Conservation (phyloP, 1,139 yeast species). For the Blastobotrys proliferans region DNA sequence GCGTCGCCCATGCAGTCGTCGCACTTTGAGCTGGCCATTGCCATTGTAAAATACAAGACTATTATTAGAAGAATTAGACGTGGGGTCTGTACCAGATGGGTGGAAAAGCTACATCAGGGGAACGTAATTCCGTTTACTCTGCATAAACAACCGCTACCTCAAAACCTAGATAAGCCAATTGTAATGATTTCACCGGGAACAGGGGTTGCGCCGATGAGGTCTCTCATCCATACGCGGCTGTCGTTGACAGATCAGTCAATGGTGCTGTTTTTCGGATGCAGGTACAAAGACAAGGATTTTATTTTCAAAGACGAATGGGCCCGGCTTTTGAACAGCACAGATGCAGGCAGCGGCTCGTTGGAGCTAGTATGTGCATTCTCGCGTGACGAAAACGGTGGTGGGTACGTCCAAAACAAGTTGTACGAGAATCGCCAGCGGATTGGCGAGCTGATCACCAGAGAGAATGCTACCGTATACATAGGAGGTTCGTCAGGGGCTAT, state of each 20-base stretch:
- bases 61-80: conserved; percentile 67
- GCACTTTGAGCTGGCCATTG: conserved; percentile 64
- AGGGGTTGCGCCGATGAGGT: conserved; percentile 85
- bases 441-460: conserved; percentile 49
- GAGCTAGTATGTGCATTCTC: conserved; percentile 57
- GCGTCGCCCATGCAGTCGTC: conserved; percentile 45
- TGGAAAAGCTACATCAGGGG: conserved; percentile 47
- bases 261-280: conserved; percentile 68
- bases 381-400: conserved; percentile 33
- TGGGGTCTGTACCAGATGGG: conserved; percentile 83
- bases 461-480: conserved; percentile 60
- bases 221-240: conserved; percentile 43
- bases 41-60: conserved; percentile 83
- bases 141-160: conserved; percentile 39
- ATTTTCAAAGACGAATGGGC: conserved; percentile 58
- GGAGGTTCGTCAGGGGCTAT: conserved; percentile 94
- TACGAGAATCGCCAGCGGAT: conserved; percentile 48
- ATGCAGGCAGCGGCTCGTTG: conserved; percentile 16
- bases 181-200: conserved; percentile 86
- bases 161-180: conserved; percentile 45
- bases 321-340: conserved; percentile 24
- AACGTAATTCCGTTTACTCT: conserved; percentile 55
- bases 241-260: conserved; percentile 14
- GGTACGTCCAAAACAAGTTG: conserved; percentile 73
- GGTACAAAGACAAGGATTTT: conserved; percentile 64